Evolutionary conservation across 768 basidiomycete species (phyloP).

Genomic region (Albatrellus ellisii): DNA sequence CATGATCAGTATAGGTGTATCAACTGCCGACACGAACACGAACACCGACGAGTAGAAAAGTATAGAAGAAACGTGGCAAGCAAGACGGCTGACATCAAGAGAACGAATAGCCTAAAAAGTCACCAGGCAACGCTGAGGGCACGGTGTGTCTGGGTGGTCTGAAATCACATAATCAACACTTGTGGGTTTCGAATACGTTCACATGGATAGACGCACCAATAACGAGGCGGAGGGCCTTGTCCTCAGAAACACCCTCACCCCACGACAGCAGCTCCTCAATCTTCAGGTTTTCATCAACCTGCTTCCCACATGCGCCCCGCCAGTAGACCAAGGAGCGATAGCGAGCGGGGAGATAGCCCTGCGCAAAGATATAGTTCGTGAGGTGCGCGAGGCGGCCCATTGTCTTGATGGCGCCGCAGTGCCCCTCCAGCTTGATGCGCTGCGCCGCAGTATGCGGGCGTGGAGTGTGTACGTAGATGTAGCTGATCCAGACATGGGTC

Average conservation of each 20-base stretch:
- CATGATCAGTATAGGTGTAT: too few relatives aligned
- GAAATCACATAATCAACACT: too few relatives aligned
- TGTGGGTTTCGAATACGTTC: too few relatives aligned
- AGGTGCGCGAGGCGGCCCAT: conserved; percentile 32
- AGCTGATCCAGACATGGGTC: conserved; percentile 31
- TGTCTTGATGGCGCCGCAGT: conserved; percentile 20
- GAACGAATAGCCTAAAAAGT: too few relatives aligned
- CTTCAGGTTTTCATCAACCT: conserved; percentile 17
- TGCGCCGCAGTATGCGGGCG: conserved; percentile 25
- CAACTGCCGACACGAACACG: too few relatives aligned
- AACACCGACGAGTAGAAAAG: too few relatives aligned
- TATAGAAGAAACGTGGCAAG: too few relatives aligned
- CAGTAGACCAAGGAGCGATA: conserved; percentile 28
- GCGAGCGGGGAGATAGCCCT: conserved; percentile 24
- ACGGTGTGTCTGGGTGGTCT: too few relatives aligned
- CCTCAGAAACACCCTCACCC: conserved; percentile 24
- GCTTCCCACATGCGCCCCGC: conserved; percentile 25
- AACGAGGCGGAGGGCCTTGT: conserved; percentile 23
- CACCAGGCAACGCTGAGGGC: too few relatives aligned
- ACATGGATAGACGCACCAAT: too few relatives aligned
- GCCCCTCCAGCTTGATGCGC: conserved; percentile 27
- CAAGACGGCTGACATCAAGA: too few relatives aligned
- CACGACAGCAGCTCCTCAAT: conserved; percentile 18
- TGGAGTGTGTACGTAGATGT: conserved; percentile 25
- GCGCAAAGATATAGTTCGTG: conserved; percentile 33